Conservation (phyloP, 176 grass and related monocot species). For the Typha latifolia region DNA sequence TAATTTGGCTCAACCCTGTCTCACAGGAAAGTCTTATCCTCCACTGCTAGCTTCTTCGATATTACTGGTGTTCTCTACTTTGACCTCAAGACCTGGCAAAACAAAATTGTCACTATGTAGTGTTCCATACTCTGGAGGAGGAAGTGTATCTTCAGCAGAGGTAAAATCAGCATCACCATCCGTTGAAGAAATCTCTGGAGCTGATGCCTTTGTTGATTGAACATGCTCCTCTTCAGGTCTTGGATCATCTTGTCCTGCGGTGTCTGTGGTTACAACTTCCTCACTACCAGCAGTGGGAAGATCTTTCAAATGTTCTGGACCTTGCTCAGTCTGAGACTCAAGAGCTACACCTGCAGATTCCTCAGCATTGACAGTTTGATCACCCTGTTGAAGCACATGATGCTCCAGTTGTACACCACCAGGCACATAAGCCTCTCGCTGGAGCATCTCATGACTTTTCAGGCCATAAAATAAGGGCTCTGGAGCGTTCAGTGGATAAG, state of each 20-base stretch:
- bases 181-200: not conserved
- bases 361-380: not conserved
- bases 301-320: not conserved
- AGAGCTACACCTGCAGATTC: not conserved
- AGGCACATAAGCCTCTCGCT: conserved; percentile 19
- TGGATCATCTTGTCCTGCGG: not conserved
- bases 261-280: no score
- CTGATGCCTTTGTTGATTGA: not conserved
- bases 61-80: not conserved
- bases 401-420: not conserved
- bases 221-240: not conserved
- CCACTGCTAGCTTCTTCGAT: not conserved
- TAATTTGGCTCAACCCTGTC: not conserved
- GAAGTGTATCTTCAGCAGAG: not conserved
- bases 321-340: not conserved
- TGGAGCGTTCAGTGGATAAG: conserved; percentile 9
- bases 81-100: not conserved
- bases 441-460: conserved; percentile 26
- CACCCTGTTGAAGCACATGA: not conserved
- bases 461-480: conserved; percentile 45
- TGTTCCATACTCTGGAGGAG: not conserved
- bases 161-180: not conserved
- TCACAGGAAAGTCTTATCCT: not conserved
- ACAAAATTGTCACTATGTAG: not conserved
- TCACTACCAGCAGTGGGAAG: no score